Evolutionary conservation across 2,329 filamentous ascomycete species (phyloP).

Genomic region (Zalaria obscura): DNA sequence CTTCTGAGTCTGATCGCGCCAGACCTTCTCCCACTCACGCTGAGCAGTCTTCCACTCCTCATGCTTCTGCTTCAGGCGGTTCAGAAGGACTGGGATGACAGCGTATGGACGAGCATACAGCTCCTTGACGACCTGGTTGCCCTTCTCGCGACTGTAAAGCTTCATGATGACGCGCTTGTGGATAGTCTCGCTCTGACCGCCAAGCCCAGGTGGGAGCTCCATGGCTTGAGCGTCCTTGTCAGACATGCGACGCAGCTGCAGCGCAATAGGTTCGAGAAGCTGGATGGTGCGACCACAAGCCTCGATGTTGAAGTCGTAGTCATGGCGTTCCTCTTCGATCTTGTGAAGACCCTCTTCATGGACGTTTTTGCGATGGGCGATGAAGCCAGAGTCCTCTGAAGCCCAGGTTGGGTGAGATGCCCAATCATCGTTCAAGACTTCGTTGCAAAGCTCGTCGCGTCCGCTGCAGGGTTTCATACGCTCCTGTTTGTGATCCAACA

Average conservation of each 20-base stretch:
- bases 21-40: slow-evolving; percentile 98
- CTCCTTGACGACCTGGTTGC: slow-evolving; percentile 71
- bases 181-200: slow-evolving; percentile 88
- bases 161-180: slow-evolving; percentile 97
- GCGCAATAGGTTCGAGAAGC: slow-evolving; percentile 83
- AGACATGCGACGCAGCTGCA: slow-evolving; percentile 68
- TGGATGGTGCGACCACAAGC: slow-evolving; percentile 90
- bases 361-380: slow-evolving; percentile 91
- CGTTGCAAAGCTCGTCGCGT: slow-evolving; percentile 84
- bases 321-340: slow-evolving; percentile 95
- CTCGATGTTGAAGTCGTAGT: slow-evolving; percentile 98
- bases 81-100: slow-evolving; percentile 78
- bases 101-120: slow-evolving; percentile 73
- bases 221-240: slow-evolving; percentile 60
- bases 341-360: slow-evolving; percentile 89
- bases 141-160: slow-evolving; percentile 76
- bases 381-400: slow-evolving; percentile 93
- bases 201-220: slow-evolving; percentile 67
- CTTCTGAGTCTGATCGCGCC: slow-evolving; percentile 87
- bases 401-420: slow-evolving; percentile 98
- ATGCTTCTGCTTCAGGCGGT: slow-evolving; percentile 84
- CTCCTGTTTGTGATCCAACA: slow-evolving; percentile 36
- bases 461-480: slow-evolving; percentile 85
- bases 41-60: slow-evolving; percentile 96
- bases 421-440: slow-evolving; percentile 94